Conservation (phyloP, 345 rosid species). For the Ailanthus altissimus region DNA sequence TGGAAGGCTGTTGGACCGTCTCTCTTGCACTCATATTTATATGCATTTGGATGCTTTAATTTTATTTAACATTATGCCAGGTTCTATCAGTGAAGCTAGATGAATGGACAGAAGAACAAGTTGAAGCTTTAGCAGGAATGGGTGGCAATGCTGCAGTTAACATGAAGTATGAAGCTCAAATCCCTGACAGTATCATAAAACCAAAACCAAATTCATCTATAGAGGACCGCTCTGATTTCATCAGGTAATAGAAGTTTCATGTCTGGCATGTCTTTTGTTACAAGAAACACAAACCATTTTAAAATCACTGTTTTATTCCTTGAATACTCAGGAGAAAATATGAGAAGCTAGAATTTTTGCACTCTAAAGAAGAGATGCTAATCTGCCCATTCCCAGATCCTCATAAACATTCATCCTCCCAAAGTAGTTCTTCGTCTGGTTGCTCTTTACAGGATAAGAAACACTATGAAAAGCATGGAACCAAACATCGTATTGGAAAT, state of each 20-base stretch:
- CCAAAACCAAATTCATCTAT: constrained; percentile 75
- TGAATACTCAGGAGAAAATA: constrained; percentile 71
- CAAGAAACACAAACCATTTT: constrained; percentile 10
- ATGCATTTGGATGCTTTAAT: constrained; percentile 14
- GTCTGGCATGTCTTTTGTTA: neutral
- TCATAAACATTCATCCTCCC: constrained; percentile 35
- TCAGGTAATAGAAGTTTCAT: constrained; percentile 45
- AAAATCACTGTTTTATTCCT: constrained; percentile 14
- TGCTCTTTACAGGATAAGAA: constrained; percentile 45
- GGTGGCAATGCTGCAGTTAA: constrained; percentile 82
- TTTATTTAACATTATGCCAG: constrained; percentile 41
- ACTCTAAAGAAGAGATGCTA: constrained; percentile 35
- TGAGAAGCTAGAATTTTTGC: constrained; percentile 67
- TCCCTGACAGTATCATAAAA: constrained; percentile 60
- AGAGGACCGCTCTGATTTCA: constrained; percentile 81
- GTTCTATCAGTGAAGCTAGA: constrained; percentile 89
- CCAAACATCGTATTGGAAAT: constrained; percentile 66
- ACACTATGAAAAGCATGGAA: constrained; percentile 49
- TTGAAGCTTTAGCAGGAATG: constrained; percentile 47
- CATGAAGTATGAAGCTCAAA: constrained; percentile 72
- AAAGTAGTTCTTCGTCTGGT: constrained; percentile 35
- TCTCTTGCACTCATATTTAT: constrained; percentile 8
- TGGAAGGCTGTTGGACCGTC: neutral
- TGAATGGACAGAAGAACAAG: constrained; percentile 97
- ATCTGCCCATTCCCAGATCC: constrained; percentile 43